Base-by-base conservation (phyloP, 1,139 yeast species). In the Pichia sp. region DNA sequence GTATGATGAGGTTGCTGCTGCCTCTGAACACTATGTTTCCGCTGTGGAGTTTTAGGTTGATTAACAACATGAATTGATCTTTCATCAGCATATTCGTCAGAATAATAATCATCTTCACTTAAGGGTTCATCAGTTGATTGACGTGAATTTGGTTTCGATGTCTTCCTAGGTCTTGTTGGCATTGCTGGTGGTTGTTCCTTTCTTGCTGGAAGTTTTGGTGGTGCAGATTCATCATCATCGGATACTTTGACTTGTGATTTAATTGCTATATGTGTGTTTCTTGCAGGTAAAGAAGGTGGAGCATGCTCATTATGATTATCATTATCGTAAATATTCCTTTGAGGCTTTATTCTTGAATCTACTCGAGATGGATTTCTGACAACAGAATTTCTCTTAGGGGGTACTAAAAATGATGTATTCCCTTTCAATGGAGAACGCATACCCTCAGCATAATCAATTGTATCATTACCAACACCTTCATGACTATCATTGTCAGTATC, bases 341-440 rank as follows among this genome's bases (percentile, higher is more conserved):
- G 28, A 38, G 5, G 5, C 19, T 38, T 14, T 5, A 22, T 39
- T 22, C 42, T 22, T 22, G 28, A 5, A 39, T 22, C 6, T 4
- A 13, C 27, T 13, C 13, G 9, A 13, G 28, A 29, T 22, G 42
- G 27, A 11, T 22, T 38, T 22, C 42, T 22, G 13, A 13, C 16
- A 36, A 7, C 11, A 8, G 31, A 8, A 16, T 41, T 47, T 45
- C 50, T 44, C 19, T 41, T 46, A 18, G 54, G 52, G 16, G 56
- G 56, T 22, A 50, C 50, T n/a, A 52, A 49, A 11, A 42, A 42
- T 29, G 42, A 22, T 8, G 30, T 25, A n/a, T 47, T 45, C 7
- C 29, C 41, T 19, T 53, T 53, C 18, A 50, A 27, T 18, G 56
- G 53, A 18, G 56, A 53, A 18, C 56, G 44, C 56, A 53, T 53